Evolutionary conservation across 1,284 basidiomycete genomes (phyloP).

Genomic region (Cryptococcus wingfieldii): DNA sequence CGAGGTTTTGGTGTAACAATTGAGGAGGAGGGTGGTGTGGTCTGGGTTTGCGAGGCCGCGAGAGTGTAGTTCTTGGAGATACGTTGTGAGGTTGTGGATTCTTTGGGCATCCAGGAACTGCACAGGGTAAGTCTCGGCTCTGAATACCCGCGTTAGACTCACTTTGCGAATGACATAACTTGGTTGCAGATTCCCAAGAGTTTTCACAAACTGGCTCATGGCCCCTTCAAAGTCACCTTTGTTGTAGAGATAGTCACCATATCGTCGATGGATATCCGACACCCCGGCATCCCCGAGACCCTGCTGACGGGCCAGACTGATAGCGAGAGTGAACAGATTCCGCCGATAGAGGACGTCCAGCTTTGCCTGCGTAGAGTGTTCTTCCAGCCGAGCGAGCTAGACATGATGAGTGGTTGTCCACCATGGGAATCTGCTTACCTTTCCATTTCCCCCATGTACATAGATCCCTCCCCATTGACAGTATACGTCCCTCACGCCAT

Average conservation of each 20-base stretch:
- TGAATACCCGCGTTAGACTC: constrained; percentile 9
- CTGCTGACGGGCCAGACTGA: constrained; percentile 67
- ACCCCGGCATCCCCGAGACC: constrained; percentile 65
- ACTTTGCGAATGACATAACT: constrained; percentile 97
- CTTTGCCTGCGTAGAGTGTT: constrained; percentile 73
- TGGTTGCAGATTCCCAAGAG: constrained; percentile 81
- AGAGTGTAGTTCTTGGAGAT: constrained; percentile 90
- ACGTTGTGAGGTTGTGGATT: constrained; percentile 89
- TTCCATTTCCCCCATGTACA: constrained; percentile 69
- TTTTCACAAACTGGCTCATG: constrained; percentile 87
- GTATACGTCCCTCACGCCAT: constrained; percentile 73
- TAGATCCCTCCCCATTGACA: constrained; percentile 74
- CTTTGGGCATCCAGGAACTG: constrained; percentile 95
- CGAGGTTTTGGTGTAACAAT: constrained; percentile 95
- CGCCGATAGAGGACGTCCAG: constrained; percentile 75
- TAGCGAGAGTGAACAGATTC: constrained; percentile 67
- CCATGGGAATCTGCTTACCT: constrained; percentile 51
- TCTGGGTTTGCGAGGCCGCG: constrained; percentile 88
- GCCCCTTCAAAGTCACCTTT: constrained; percentile 91
- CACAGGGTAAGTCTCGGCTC: not conserved
- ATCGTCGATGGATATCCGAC: constrained; percentile 80
- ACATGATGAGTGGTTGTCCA: not conserved
- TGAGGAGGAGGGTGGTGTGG: constrained; percentile 90
- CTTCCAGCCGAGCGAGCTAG: constrained; percentile 66
- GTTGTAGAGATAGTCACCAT: constrained; percentile 85